phyloP scores from a whole-genome alignment of 352 stramenopile genomes.

The Phytophthora agathidicida region DNA sequence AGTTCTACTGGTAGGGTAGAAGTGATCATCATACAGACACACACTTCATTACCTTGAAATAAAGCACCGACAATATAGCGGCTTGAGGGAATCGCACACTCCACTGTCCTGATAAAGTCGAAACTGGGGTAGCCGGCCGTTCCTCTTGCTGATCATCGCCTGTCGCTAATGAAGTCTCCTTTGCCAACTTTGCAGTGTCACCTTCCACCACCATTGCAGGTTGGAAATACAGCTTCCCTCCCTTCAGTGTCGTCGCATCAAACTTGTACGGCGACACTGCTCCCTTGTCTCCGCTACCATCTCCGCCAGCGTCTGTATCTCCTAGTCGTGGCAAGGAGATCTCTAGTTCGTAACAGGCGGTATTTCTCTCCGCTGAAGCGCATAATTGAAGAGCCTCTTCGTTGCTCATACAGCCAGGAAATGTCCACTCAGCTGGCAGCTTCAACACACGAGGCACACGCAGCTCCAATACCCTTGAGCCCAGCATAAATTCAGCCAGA shows the following conservation, averaged over 20 bases:
- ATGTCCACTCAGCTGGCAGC: slow-evolving; percentile 57
- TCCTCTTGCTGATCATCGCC: slow-evolving; percentile 23
- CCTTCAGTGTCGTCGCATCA: slow-evolving; percentile 30
- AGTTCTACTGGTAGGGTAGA: neutral
- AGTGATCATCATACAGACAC: neutral
- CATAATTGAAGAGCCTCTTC: slow-evolving; percentile 56
- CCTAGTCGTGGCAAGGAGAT: slow-evolving; percentile 40
- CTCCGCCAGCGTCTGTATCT: neutral
- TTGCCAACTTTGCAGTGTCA: neutral
- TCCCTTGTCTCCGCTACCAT: slow-evolving; percentile 7
- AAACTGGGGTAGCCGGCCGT: slow-evolving; percentile 3
- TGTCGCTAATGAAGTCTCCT: neutral
- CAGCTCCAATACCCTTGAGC: slow-evolving; percentile 48
- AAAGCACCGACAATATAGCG: slow-evolving; percentile 35
- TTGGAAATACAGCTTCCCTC: slow-evolving; percentile 59
- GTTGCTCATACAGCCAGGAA: slow-evolving; percentile 40
- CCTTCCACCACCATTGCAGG: neutral
- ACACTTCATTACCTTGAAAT: slow-evolving; percentile 45
- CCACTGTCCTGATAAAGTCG: slow-evolving; percentile 47
- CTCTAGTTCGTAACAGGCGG: slow-evolving; percentile 58
- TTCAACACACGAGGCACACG: slow-evolving; percentile 39
- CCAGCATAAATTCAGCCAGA: slow-evolving; percentile 54
- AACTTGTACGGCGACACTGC: slow-evolving; percentile 21
- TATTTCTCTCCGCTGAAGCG: slow-evolving; percentile 42
- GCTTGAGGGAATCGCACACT: slow-evolving; percentile 46